These are phyloP conservation scores for Bromus sterilis DNA, from an alignment of 176 grass and related monocot species.

Conservation along the genomic window DNA sequence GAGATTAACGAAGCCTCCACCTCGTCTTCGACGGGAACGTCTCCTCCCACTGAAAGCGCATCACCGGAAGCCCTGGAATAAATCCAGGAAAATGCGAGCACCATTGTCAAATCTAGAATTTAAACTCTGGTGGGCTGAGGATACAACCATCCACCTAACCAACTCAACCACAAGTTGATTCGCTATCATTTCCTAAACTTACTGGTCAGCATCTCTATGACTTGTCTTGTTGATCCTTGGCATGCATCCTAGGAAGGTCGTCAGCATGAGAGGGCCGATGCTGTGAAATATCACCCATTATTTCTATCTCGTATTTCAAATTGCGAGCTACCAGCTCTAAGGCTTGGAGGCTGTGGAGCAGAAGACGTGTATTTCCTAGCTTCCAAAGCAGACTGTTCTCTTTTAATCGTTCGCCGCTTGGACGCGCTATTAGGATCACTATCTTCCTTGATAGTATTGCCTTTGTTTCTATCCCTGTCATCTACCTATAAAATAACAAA, in stretches of 20 bases:
- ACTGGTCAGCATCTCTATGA: conserved; percentile 84
- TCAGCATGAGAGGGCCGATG: conserved; percentile 57
- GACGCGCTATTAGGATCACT: conserved; percentile 47
- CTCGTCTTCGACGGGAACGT: too few relatives aligned
- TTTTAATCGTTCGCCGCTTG: conserved; percentile 79
- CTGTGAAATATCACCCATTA: conserved; percentile 56
- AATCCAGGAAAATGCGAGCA: too few relatives aligned
- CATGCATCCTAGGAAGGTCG: conserved; percentile 63
- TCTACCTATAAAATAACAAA: conserved; percentile 48
- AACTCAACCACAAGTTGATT: too few relatives aligned
- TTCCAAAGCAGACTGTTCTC: conserved; percentile 64
- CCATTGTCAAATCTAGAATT: too few relatives aligned
- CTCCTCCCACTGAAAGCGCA: too few relatives aligned
- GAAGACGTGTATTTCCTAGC: conserved; percentile 61
- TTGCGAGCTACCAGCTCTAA: conserved; percentile 36
- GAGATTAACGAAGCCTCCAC: too few relatives aligned
- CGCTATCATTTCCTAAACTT: conserved; percentile 48
- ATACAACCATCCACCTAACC: too few relatives aligned
- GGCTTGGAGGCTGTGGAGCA: conserved; percentile 37
- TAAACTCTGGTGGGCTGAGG: too few relatives aligned
- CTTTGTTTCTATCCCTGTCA: conserved; percentile 82
- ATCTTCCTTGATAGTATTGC: conserved; percentile 67
- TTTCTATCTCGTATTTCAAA: conserved; percentile 64
- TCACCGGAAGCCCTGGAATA: too few relatives aligned
- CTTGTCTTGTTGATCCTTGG: conserved; percentile 84